Evolutionary conservation across 805 yeast genomes (phyloP), one percentile per base, ranked within the genome.

Genomic region (Saccharomycopsis sp.): DNA sequence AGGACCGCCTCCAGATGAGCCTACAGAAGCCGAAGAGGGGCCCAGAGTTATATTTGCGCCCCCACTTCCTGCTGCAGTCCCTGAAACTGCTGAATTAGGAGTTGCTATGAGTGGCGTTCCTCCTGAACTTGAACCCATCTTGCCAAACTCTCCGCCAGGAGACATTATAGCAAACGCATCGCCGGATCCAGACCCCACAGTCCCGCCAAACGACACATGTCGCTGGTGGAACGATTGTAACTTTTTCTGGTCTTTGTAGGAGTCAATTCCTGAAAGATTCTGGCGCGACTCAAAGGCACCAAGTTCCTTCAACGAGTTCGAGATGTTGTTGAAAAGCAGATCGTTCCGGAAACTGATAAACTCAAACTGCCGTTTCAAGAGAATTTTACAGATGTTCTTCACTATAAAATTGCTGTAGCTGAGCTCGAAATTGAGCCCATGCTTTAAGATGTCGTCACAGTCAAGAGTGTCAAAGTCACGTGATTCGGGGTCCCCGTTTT

Each of bases 341-440:
- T 58, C 57, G 42, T 61, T 61, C 47, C 62, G 41, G 17, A 34
- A 25, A 35, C 56, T 56, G 1, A 61, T 51, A 9, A 58, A 38
- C 9, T 61, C 62, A 47, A 58, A 61, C 29, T 55, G 56, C 22
- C 56, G 54, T 17, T 54, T 56, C 44, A 61, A 56, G 17, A 56
- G 14, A 15, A 61, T 61, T 15, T 34, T 55, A 2, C 55, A 42
- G 24, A 42, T 52, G 24, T 61, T 58, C 17, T 19, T n/a, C 2
- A 61, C 29, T 14, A 61, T 47, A 20, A 61, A 61, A 38, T 61
- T 61, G 7, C 56, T 52, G n/a, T 49, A 17, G 20, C 41, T 15
- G 22, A 58, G 34, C 20, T 54, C 44, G 34, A 61, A 58, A 25
- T 56, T 47, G 17, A 61, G 3, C 2, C 63, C 62, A 38, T 61